phyloP scores from a whole-genome alignment of 2,329 filamentous ascomycete genomes.

The Sclerotinia borealis region DNA sequence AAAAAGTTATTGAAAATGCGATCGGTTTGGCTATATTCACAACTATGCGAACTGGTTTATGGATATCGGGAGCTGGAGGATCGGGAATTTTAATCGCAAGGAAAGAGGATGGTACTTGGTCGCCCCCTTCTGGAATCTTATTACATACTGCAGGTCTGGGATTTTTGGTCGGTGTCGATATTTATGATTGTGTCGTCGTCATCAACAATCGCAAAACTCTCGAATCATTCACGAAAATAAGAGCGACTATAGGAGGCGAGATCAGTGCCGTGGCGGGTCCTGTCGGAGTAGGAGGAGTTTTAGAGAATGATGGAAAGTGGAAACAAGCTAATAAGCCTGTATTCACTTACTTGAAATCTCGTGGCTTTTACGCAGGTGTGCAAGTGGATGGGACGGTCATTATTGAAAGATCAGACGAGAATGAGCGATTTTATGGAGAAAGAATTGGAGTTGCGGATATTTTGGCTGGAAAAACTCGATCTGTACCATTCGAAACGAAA shows the following conservation, averaged over 20 bases:
- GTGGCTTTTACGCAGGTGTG: conserved; percentile 81
- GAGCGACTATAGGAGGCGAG: conserved; percentile 76
- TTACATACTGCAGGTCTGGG: conserved; percentile 83
- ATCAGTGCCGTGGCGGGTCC: conserved; percentile 72
- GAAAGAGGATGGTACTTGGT: conserved; percentile 81
- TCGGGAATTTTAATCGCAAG: conserved; percentile 81
- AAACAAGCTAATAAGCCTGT: conserved; percentile 60
- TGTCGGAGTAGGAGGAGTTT: conserved; percentile 47
- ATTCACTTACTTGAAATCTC: conserved; percentile 83
- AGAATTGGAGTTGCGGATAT: conserved; percentile 57
- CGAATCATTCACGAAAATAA: conserved; percentile 73
- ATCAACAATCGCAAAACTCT: conserved; percentile 82
- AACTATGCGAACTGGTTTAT: conserved; percentile 88
- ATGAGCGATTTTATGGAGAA: conserved; percentile 76
- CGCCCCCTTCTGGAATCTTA: conserved; percentile 82
- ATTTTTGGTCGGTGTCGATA: conserved; percentile 85
- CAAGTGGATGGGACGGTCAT: conserved; percentile 83
- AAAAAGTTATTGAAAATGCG: conserved; percentile 78
- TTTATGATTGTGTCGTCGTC: conserved; percentile 91
- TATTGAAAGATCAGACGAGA: conserved; percentile 81
- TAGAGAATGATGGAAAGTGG: conserved; percentile 32
- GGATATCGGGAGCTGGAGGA: conserved; percentile 85
- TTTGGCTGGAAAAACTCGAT: conserved; percentile 35
- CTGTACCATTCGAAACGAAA: conserved; percentile 36
- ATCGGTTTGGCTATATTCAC: conserved; percentile 92